phyloP scores from a whole-genome alignment of 306 rosid genomes.

The Cicer cuneatum region DNA sequence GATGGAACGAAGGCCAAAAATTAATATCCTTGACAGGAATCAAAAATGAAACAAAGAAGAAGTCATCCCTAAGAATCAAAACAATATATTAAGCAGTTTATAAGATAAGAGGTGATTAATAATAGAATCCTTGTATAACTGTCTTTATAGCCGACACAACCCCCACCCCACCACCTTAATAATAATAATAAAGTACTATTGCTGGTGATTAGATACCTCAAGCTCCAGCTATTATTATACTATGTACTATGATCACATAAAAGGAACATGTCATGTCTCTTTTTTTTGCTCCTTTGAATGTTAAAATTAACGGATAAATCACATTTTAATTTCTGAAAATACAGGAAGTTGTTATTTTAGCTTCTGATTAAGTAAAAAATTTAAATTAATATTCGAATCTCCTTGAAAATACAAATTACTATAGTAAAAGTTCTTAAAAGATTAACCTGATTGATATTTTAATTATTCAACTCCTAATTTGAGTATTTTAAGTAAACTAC shows the following conservation, averaged over 20 bases:
- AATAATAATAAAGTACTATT: not conserved
- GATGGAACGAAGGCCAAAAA: slow-evolving; percentile 29
- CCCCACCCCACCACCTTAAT: slow-evolving; percentile 31
- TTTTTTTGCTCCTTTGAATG: not conserved
- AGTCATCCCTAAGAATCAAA: not conserved
- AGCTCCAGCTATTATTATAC: too few species aligned
- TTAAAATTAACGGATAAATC: too few species aligned
- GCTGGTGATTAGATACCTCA: not conserved
- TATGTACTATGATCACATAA: too few species aligned
- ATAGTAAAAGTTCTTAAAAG: too few species aligned
- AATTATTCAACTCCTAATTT: too few species aligned
- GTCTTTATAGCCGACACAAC: slow-evolving; percentile 43
- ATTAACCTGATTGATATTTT: too few species aligned
- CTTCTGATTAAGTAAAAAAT: too few species aligned
- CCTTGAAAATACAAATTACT: too few species aligned
- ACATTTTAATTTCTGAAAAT: too few species aligned
- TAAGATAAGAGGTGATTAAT: slow-evolving; percentile 14
- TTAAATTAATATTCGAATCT: too few species aligned
- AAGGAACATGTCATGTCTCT: slow-evolving; percentile 14
- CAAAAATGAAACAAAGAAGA: slow-evolving; percentile 32
- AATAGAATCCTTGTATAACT: slow-evolving; percentile 40
- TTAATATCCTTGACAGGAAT: slow-evolving; percentile 17
- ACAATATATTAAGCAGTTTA: slow-evolving; percentile 15
- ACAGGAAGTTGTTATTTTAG: too few species aligned
- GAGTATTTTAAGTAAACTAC: too few species aligned